Evolutionary conservation across 495 filamentous ascomycete genomes (phyloP).

Genomic region (Hypoxylon rickii): DNA sequence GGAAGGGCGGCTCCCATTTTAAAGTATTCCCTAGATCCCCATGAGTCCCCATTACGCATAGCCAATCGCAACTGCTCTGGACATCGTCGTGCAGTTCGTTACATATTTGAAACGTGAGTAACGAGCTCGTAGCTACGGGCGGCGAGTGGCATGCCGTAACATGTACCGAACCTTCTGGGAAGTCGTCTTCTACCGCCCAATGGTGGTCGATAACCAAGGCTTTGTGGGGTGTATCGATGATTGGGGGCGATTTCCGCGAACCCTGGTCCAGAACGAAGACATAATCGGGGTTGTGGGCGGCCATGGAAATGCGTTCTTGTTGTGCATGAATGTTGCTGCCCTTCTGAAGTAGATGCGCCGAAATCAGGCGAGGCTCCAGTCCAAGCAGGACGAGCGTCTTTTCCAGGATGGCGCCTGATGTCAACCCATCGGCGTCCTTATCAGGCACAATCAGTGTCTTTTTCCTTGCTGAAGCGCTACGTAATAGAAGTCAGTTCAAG

Average conservation of each 20-base stretch:
- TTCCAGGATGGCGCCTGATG: constrained; percentile 60
- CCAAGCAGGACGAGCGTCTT: constrained; percentile 58
- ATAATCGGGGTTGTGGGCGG: constrained; percentile 49
- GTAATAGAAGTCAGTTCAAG: constrained; percentile 1
- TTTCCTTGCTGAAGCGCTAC: constrained; percentile 33
- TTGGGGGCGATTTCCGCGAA: constrained; percentile 51
- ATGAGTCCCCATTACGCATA: constrained; percentile 62
- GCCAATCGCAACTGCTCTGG: constrained; percentile 51
- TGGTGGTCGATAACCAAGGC: constrained; percentile 65
- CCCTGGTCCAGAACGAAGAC: constrained; percentile 67
- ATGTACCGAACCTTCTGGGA: constrained; percentile 52
- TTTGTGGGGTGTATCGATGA: constrained; percentile 46
- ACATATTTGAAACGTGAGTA: constrained; percentile 63
- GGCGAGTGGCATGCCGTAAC: constrained; percentile 60
- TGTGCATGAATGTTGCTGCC: constrained; percentile 56
- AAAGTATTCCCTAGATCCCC: constrained; percentile 62
- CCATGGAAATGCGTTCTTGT: constrained; percentile 50
- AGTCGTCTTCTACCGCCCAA: constrained; percentile 50
- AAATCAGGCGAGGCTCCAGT: constrained; percentile 47
- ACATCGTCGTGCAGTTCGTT: constrained; percentile 51
- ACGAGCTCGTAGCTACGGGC: constrained; percentile 60
- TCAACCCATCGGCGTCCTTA: constrained; percentile 65
- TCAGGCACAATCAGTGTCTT: constrained; percentile 59
- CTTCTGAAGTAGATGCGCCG: constrained; percentile 57
- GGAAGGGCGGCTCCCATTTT: constrained; percentile 63